Conservation (phyloP, 2,329 filamentous ascomycete species). For the Diaporthe caulivora region DNA sequence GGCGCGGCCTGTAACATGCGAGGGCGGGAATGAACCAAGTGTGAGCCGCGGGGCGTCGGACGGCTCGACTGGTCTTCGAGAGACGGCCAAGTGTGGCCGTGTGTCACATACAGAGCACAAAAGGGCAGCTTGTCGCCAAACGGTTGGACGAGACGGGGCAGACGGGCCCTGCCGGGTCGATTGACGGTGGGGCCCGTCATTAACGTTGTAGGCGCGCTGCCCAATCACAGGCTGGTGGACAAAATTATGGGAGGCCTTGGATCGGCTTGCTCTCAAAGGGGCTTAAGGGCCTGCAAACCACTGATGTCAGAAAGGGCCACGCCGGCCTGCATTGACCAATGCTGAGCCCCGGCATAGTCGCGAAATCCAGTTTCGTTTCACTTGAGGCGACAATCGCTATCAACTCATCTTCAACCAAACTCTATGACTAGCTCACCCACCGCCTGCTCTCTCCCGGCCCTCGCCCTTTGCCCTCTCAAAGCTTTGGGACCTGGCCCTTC, state of each 20-base stretch:
- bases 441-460: not conserved
- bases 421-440: conserved; percentile 22
- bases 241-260: conserved; percentile 19
- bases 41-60: not conserved
- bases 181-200: conserved; percentile 6
- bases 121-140: conserved; percentile 1
- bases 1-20: not conserved
- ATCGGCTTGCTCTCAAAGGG: conserved; percentile 25
- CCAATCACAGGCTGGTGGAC: conserved; percentile 11
- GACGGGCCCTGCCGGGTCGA: not conserved
- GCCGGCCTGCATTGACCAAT: conserved; percentile 17
- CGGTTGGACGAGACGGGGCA: conserved; percentile 3
- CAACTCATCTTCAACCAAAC: conserved; percentile 28
- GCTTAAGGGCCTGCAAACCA: conserved; percentile 29
- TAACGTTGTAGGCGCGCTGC: not conserved
- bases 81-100: conserved; percentile 8
- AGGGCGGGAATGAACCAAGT: no score
- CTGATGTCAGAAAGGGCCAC: conserved; percentile 29
- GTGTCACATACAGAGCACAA: conserved; percentile 18
- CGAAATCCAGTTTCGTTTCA: conserved; percentile 19
- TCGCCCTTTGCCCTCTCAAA: no score
- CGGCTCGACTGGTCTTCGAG: not conserved
- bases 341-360: conserved; percentile 23
- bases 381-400: conserved; percentile 12
- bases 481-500: not conserved